Conservation (phyloP, 2,329 filamentous ascomycete species). For the Alternaria infectoria region DNA sequence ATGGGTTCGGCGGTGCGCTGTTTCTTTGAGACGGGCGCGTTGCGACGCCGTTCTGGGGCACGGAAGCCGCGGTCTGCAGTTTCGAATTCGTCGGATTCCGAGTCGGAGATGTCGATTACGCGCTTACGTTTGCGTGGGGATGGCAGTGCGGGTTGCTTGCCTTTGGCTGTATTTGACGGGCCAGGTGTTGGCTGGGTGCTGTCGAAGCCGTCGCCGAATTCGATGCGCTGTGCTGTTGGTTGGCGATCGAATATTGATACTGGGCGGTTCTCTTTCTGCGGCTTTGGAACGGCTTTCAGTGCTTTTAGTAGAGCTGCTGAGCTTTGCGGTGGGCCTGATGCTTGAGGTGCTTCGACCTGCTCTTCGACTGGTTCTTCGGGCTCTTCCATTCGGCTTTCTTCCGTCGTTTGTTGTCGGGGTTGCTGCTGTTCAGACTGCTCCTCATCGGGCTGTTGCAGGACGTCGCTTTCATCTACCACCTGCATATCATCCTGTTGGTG, state of each 20-base stretch:
- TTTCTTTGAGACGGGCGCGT: conserved; percentile 41
- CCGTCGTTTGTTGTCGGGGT: background rate
- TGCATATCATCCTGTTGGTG: background rate
- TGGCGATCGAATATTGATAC: conserved; percentile 51
- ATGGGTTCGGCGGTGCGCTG: conserved; percentile 22
- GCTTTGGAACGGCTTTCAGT: conserved; percentile 23
- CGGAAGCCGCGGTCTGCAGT: conserved; percentile 44
- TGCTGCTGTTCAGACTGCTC: conserved; percentile 8
- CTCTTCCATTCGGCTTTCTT: background rate
- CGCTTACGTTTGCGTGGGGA: conserved; percentile 34
- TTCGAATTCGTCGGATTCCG: conserved; percentile 55
- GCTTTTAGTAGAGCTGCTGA: conserved; percentile 28
- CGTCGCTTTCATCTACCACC: background rate
- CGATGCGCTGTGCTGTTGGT: conserved; percentile 44
- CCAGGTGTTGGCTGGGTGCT: conserved; percentile 32
- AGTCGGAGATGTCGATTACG: conserved; percentile 29
- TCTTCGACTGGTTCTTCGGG: conserved; percentile 14
- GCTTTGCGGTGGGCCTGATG: conserved; percentile 26
- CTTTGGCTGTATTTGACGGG: conserved; percentile 29
- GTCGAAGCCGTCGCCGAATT: conserved; percentile 48
- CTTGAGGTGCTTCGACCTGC: conserved; percentile 13
- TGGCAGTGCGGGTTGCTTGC: conserved; percentile 35
- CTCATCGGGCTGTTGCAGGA: conserved; percentile 3
- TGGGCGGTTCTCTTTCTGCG: conserved; percentile 45
- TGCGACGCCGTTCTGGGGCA: conserved; percentile 43